Evolutionary conservation across 192 early-diverging fungal species (phyloP).

Genomic region (Thamnidium elegans): DNA sequence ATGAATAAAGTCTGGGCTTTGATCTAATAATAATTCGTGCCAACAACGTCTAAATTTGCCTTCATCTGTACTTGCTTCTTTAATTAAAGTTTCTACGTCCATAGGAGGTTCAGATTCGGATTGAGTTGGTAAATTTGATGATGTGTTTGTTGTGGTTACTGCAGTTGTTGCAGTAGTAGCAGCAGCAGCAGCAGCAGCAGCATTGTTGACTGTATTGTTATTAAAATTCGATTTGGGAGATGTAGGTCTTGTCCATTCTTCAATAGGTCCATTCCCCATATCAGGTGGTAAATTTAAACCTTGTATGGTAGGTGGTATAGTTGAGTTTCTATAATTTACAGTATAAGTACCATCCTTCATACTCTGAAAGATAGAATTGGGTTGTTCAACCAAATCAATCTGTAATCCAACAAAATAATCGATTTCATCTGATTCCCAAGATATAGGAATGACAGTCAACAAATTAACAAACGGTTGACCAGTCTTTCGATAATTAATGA

Average conservation of each 20-base stretch:
- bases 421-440: slow-evolving; percentile 48
- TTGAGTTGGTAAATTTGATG: neutral
- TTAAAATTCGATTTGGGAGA: slow-evolving; percentile 11
- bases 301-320: slow-evolving; percentile 35
- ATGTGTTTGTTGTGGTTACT: neutral
- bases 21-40: slow-evolving; percentile 49
- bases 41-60: slow-evolving; percentile 31
- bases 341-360: slow-evolving; percentile 59
- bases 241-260: slow-evolving; percentile 18
- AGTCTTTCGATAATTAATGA: slow-evolving; percentile 67
- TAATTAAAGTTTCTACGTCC: slow-evolving; percentile 24
- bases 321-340: slow-evolving; percentile 47
- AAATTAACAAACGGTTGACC: slow-evolving; percentile 73
- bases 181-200: slow-evolving; percentile 17
- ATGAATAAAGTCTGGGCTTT: slow-evolving; percentile 60
- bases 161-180: neutral
- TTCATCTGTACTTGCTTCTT: slow-evolving; percentile 35
- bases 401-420: slow-evolving; percentile 67
- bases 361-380: slow-evolving; percentile 61
- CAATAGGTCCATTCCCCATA: neutral
- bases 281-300: neutral
- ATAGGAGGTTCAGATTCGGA: neutral
- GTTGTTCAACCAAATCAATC: slow-evolving; percentile 67
- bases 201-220: neutral
- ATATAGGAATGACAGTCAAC: slow-evolving; percentile 60